Conservation (phyloP, 2,329 filamentous ascomycete species). For the Arthrobotrys pseudoclavata region DNA sequence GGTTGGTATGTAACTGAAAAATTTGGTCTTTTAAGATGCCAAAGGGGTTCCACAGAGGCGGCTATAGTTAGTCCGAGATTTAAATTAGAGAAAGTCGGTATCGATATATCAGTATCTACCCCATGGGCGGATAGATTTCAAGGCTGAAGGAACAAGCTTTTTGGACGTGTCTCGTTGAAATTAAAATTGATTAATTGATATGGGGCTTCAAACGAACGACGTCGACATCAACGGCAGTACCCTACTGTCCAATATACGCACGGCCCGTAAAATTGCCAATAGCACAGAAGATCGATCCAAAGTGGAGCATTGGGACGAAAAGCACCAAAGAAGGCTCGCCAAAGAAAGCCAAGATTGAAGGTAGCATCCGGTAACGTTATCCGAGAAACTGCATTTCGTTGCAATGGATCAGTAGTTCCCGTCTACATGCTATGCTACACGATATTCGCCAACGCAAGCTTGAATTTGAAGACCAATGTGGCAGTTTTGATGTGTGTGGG, state of each 20-base stretch:
- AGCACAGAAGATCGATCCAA: not conserved
- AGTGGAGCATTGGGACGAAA: not conserved
- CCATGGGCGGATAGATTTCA: not conserved
- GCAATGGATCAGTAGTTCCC: not conserved
- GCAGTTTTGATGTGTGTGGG: conserved; percentile 5
- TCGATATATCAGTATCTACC: not conserved
- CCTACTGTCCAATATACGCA: not conserved
- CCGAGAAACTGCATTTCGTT: not conserved
- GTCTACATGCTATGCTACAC: not conserved
- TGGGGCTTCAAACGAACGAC: not conserved
- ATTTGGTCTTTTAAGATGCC: too few species aligned
- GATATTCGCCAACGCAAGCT: not conserved
- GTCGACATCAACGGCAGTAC: not conserved
- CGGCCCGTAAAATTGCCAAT: not conserved
- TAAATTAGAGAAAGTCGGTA: not conserved
- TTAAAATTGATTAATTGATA: not conserved
- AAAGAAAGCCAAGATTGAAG: conserved; percentile 12
- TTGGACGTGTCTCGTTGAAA: not conserved
- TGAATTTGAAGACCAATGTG: not conserved
- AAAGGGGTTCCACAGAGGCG: not conserved
- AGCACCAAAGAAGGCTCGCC: not conserved
- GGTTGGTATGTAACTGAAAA: not conserved
- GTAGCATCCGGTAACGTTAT: conserved; percentile 11
- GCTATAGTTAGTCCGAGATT: not conserved
- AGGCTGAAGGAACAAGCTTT: conserved; percentile 19